Evolutionary conservation across 169 alveolate species (phyloP).

Genomic region (Plasmodium gonderi): DNA sequence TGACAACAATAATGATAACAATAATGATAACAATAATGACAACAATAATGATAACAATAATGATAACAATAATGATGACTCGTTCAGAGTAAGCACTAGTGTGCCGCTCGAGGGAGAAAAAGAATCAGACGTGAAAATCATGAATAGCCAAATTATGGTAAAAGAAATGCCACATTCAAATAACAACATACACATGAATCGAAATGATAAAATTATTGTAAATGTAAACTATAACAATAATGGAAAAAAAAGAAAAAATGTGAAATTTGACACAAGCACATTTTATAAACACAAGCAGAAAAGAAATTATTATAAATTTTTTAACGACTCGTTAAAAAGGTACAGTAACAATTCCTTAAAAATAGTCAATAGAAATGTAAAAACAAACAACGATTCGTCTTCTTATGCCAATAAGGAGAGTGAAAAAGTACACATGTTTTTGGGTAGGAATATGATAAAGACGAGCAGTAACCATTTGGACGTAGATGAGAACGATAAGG

Average conservation of each 20-base stretch:
- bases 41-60: background rate
- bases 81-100: background rate
- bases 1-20: background rate
- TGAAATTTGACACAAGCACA: conserved; percentile 9
- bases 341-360: conserved; percentile 27
- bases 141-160: background rate
- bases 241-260: conserved; percentile 21
- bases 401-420: background rate
- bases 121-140: background rate
- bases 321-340: conserved; percentile 39
- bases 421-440: background rate
- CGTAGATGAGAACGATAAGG: background rate
- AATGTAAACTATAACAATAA: background rate
- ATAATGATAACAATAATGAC: background rate
- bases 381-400: background rate
- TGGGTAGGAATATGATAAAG: background rate
- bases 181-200: background rate
- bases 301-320: conserved; percentile 8
- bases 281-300: conserved; percentile 40
- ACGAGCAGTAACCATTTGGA: background rate
- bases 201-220: conserved; percentile 14
- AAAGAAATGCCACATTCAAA: background rate
- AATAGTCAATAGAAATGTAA: background rate
- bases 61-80: background rate
- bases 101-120: background rate